Conservation (phyloP, 2,329 filamentous ascomycete species). For the Aspergillus sp. region DNA sequence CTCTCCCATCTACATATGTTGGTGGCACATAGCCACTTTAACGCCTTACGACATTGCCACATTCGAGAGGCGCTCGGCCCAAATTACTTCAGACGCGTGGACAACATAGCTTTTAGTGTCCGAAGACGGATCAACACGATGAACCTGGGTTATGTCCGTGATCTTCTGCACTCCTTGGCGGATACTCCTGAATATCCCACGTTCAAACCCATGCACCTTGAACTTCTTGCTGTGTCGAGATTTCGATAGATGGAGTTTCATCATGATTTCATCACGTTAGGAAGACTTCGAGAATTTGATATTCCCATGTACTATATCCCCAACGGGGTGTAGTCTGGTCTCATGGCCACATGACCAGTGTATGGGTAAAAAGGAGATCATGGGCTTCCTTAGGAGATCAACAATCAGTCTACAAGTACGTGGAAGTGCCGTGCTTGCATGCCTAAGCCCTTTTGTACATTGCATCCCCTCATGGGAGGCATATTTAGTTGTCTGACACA, state of each 20-base stretch:
- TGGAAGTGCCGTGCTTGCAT: too few relatives aligned
- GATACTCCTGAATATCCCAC: background rate
- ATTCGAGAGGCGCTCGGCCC: background rate
- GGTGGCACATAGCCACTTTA: too few relatives aligned
- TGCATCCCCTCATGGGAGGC: too few relatives aligned
- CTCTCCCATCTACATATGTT: background rate
- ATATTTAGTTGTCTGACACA: too few relatives aligned
- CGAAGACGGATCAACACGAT: background rate
- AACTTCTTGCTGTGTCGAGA: constrained; percentile 3
- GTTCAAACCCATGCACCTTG: too few relatives aligned
- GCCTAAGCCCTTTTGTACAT: too few relatives aligned
- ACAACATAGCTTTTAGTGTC: background rate
- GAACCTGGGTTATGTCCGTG: background rate
- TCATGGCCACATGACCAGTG: too few relatives aligned
- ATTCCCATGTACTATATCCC: background rate
- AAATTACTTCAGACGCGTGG: background rate
- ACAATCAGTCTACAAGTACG: too few relatives aligned
- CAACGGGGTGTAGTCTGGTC: too few relatives aligned
- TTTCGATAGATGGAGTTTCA: constrained; percentile 7
- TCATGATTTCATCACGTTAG: constrained; percentile 3
- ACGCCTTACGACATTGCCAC: too few relatives aligned
- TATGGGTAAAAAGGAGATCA: too few relatives aligned
- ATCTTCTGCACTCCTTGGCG: background rate
- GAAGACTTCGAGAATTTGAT: background rate
- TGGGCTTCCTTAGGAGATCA: too few relatives aligned